Conservation (phyloP, 2,329 filamentous ascomycete species). For the Pseudogymnoascus verrucosus region DNA sequence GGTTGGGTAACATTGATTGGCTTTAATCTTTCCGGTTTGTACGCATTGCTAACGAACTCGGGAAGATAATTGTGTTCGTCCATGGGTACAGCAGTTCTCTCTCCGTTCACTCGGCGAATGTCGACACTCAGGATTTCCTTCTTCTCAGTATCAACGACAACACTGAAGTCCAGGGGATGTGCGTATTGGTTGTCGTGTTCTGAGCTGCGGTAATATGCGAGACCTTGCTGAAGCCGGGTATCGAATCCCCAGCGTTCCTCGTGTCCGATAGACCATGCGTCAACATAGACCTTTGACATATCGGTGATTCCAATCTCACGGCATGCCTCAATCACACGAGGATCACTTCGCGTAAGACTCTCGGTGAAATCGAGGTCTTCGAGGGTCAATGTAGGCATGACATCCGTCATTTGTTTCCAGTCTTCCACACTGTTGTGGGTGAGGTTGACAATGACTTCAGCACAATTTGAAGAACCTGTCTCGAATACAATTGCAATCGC, state of each 20-base stretch:
- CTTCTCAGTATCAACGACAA: constrained; percentile 84
- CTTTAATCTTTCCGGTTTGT: constrained; percentile 77
- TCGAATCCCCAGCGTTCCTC: constrained; percentile 79
- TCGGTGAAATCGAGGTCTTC: constrained; percentile 82
- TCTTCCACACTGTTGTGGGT: constrained; percentile 33
- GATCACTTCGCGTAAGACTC: constrained; percentile 64
- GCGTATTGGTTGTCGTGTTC: constrained; percentile 84
- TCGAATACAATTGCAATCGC: constrained; percentile 43
- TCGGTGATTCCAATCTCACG: constrained; percentile 74
- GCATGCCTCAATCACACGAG: constrained; percentile 86
- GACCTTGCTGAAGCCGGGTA: constrained; percentile 76
- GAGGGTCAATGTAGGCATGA: constrained; percentile 57
- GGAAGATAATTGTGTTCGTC: constrained; percentile 72
- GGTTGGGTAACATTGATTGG: constrained; percentile 83
- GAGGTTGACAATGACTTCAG: constrained; percentile 46
- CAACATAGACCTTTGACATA: constrained; percentile 95
- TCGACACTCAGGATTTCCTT: constrained; percentile 44
- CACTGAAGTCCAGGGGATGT: constrained; percentile 88
- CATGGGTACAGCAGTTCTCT: constrained; percentile 67
- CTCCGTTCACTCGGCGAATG: constrained; percentile 54
- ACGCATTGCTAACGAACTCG: constrained; percentile 61
- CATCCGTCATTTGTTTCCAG: constrained; percentile 39
- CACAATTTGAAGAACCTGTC: constrained; percentile 31
- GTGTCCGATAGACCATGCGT: constrained; percentile 91
- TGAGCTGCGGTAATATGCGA: constrained; percentile 92